Base-by-base conservation (phyloP, 2,329 filamentous ascomycete genomes). In the Knoxdaviesia proteae region DNA sequence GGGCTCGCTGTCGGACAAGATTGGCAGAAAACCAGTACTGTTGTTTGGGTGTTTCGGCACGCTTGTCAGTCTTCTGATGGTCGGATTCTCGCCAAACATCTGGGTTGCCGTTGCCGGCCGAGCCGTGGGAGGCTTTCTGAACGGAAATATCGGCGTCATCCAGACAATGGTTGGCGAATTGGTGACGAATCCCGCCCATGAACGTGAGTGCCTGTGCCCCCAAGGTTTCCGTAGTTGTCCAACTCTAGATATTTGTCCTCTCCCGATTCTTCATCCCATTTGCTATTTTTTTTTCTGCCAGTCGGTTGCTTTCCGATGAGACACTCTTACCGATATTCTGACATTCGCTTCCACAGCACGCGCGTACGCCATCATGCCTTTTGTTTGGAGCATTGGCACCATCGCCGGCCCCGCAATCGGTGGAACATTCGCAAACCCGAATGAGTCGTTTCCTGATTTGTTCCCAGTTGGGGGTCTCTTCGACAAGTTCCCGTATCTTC, bases 161-260 rank as follows among this genome's bases (percentile, higher is more conserved):
- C 80, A 92, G 58, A 93, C 84, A 11, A 98, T 93, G 82, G 87
- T 94, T 9, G 84, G 80, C 32, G 87, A 94, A 58, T 59, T 94
- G 44, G 81, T 92, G 42, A 81, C 71, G 34, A 82, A 79, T 45
- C 84, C 82, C 9, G 80, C 87, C 52, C 83, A 92, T 59, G 84
- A 93, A 61, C 84, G 79, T 84, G 61, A 66, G 77, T 71, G 36
- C 34, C 8, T 36, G 8, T 36, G 3, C 34, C 34, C 8, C 34
- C 11, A 9, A 11, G 11, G 8, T 36, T 36, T 36, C 29, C 3
- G 34, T 35, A 8, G 8, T 11, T 39, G 29, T 29, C 9, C 38
- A 7, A 9, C 33, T 37, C 31, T 35, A 6, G 20, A 6, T 9
- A 6, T 30, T 10, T 31, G 33, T 29, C 6, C 5, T 31, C 11